A percentile compares a stretch with the other conserved stretches of the same genome.
These are phyloP conservation scores for Tolypocladium sp. DNA, from an alignment of 2,329 filamentous ascomycete species.

Conservation along the genomic window DNA sequence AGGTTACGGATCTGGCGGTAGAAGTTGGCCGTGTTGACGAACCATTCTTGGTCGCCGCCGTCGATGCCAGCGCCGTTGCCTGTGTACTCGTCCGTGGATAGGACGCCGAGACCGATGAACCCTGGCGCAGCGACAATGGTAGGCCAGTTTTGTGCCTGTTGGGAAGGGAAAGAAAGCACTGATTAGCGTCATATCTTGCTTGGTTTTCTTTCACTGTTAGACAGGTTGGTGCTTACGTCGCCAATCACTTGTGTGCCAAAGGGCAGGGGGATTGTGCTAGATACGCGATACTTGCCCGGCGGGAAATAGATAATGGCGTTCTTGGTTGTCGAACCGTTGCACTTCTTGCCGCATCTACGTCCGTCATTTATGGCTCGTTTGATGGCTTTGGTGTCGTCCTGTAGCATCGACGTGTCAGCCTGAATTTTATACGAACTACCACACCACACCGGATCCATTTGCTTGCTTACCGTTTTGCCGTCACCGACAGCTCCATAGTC, in stretches of 20 bases:
- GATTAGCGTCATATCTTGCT: not conserved
- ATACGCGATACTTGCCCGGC: slow-evolving; percentile 12
- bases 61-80: slow-evolving; percentile 4
- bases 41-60: slow-evolving; percentile 6
- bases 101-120: slow-evolving; percentile 6
- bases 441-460: too few species aligned
- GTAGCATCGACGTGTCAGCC: too few species aligned
- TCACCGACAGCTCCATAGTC: too few species aligned
- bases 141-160: slow-evolving; percentile 3
- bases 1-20: slow-evolving; percentile 11
- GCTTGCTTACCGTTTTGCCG: too few species aligned
- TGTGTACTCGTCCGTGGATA: slow-evolving; percentile 7
- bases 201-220: not conserved
- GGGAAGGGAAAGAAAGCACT: too few species aligned
- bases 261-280: slow-evolving; percentile 2
- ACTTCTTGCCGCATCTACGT: too few species aligned
- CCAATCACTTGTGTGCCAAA: slow-evolving; percentile 14
- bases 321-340: too few species aligned
- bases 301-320: slow-evolving; percentile 17
- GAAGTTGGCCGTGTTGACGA: slow-evolving; percentile 10
- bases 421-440: too few species aligned
- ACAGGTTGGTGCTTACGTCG: slow-evolving; percentile 35
- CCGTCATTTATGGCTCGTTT: too few species aligned
- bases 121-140: not conserved
- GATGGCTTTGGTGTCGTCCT: too few species aligned